Evolutionary conservation across 2,329 filamentous ascomycete species (phyloP), one percentile per base, ranked within the genome.

Genomic region (Fusarium pseudonygamai): DNA sequence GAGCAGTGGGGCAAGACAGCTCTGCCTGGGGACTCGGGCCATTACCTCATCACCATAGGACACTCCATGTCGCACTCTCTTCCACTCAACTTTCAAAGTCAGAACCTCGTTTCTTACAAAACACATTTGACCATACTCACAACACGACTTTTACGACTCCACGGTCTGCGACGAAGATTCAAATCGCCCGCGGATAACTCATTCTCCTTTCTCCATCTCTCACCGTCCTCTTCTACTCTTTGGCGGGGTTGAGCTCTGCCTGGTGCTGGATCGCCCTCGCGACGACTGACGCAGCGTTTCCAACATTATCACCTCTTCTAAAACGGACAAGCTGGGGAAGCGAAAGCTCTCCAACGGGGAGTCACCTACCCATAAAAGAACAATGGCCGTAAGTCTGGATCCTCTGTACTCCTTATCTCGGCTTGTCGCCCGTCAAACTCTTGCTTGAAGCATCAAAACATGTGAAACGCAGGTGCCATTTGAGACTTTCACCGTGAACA

Each of bases 301-400:
- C 81, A 83, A 80, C 70, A 83, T 83, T 82, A 74, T 80, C 58
- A 78, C 78, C 61, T 65, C 75, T 61, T 67, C 74, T 67, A 75
- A 68, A 60, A 77, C 73, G 78, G 84, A 82, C 85, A 88, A 89
- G 83, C 87, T 88, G 88, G 89, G 88, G 87, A 92, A 92, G 86
- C 89, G 90, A 83, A 92, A 90, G 84, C 84, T 90, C 78, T 92
- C 90, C 75, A 84, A 85, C 84, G 88, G 87, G 85, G 89, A 90
- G 80, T 82, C 84, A 82, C 83, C 85, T 81, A 85, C 86, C 81
- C 84, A 84, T 56, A 91, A 91, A 84, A 87, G 85, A 84, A 87
- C 80, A 81, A 91, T 91, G 89, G 84, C 87, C 79, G 90, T 92
- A 82, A 83, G 89, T 85, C 49, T 37, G 64, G 60, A 58, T 62